Conservation (phyloP, 1,139 yeast species). For the Candida frijolesensis region DNA sequence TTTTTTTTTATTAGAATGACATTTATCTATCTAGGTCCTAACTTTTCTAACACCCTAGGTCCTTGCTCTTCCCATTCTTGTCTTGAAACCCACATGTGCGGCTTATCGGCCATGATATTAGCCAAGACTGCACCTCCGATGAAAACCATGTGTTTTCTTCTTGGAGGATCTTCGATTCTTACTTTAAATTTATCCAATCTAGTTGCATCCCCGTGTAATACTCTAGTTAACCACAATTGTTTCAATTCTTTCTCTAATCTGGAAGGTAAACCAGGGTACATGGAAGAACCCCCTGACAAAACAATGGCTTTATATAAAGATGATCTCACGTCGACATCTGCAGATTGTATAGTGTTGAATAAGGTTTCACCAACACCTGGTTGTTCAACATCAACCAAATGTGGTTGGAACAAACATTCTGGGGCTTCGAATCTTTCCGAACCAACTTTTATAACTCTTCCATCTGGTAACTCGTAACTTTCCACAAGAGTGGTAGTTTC, state of each 20-base stretch:
- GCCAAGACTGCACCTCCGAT: conserved; percentile 99
- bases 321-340: conserved; percentile 91
- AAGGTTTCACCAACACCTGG: conserved; percentile 94
- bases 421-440: conserved; percentile 98
- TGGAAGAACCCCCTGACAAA: conserved; percentile 94
- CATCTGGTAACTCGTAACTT: conserved; percentile 92
- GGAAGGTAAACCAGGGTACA: conserved; percentile 98
- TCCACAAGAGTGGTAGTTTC: conserved; percentile 95
- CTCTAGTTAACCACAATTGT: conserved; percentile 92
- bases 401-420: conserved; percentile 96
- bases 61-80: conserved; percentile 99
- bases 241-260: conserved; percentile 93
- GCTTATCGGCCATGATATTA: conserved; percentile 96
- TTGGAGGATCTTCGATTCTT: conserved; percentile 97
- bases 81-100: conserved; percentile 95
- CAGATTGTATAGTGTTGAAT: conserved; percentile 89
- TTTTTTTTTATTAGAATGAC: neutral
- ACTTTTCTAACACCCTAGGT: conserved; percentile 75
- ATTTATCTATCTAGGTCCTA: conserved; percentile 78
- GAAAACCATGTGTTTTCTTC: conserved; percentile 98
- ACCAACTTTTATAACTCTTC: conserved; percentile 90
- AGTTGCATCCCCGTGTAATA: conserved; percentile 82
- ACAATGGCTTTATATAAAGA: conserved; percentile 91
- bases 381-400: conserved; percentile 94
- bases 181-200: conserved; percentile 92